These are phyloP conservation scores for Talaromyces adpressus DNA, from an alignment of 495 filamentous ascomycete species.

Conservation along the genomic window DNA sequence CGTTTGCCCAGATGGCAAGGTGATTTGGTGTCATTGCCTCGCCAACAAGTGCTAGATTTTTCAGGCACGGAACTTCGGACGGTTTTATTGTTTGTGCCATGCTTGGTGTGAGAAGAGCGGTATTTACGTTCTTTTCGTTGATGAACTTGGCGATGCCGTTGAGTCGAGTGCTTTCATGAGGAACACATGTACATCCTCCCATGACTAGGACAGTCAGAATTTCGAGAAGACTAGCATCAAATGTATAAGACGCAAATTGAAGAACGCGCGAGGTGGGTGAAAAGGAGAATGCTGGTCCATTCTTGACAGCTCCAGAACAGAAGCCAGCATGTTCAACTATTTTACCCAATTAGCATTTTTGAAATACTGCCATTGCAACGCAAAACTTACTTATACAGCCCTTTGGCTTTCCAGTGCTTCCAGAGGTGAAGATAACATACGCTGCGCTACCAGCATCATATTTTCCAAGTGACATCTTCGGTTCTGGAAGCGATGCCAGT, in stretches of 20 bases:
- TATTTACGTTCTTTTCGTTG: constrained; percentile 26
- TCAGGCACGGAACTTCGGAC: constrained; percentile 22
- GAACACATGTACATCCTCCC: constrained; percentile 39
- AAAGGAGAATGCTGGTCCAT: constrained; percentile 8
- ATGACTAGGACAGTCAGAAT: constrained; percentile 32
- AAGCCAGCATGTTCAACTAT: constrained; percentile 10
- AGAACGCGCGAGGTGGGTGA: constrained; percentile 21
- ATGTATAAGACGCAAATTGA: constrained; percentile 37
- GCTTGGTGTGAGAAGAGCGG: constrained; percentile 33
- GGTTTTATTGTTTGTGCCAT: constrained; percentile 30
- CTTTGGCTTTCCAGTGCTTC: constrained; percentile 10
- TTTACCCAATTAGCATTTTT: background rate
- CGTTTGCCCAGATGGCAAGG: constrained; percentile 36
- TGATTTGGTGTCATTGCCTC: constrained; percentile 35
- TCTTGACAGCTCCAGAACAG: constrained; percentile 8
- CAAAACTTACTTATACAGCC: constrained; percentile 7
- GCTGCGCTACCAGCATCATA: background rate
- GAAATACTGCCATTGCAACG: background rate
- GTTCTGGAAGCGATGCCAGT: background rate
- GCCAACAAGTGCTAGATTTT: constrained; percentile 29
- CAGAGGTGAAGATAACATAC: constrained; percentile 10
- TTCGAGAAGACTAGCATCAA: constrained; percentile 33
- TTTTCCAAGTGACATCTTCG: background rate
- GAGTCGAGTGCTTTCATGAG: constrained; percentile 28
- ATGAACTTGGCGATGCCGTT: constrained; percentile 29